Base-by-base conservation (phyloP, 1,284 basidiomycete species). In the Cutaneotrichosporon dermatis region DNA sequence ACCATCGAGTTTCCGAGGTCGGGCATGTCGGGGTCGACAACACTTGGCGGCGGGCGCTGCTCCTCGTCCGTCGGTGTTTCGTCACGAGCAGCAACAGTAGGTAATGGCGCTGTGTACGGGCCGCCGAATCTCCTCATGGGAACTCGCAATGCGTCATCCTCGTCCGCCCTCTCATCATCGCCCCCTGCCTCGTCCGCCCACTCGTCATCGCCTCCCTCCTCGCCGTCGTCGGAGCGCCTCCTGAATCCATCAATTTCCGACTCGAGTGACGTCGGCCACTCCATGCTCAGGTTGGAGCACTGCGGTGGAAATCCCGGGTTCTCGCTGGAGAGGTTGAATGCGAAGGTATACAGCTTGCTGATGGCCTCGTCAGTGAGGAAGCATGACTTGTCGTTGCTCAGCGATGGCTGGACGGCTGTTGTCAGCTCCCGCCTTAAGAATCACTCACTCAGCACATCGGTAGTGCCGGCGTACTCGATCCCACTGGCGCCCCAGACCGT, bases 401-500 rank as follows among this genome's bases (percentile, higher is more conserved):
- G 9, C 2, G 62, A 60, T 0, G 66, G 49, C 7, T 56, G 64
- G n/a, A 73, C 71, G 34, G 70, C 73, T 73, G 54, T 6, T 9
- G 60, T 62, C 45, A 60, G 62, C 52, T 13, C 33, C 8, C 4
- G 13, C 11, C 34, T 13, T 12, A 25, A 39, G 4, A 8, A 6
- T 6, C 6, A 48, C 75, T 64, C 56, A 77, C 74, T 76, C 55
- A 71, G 41, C 3, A 77, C 69, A 52, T 76, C 73, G 7, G 72
- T 75, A 8, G 75, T 75, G 2, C 70, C 75, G 0, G 75, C 75
- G 50, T 66, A 71, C 39, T 63, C 59, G 50, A 77, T 75, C 6
- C 75, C 75, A 35, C 72, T 71, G 7, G 61, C 59, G 34, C 75
- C 75, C 75, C 75, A 77, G 58, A 77, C 68, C 1, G 75, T 77